These are phyloP conservation scores for Aspergillus floridensis DNA, from an alignment of 2,329 filamentous ascomycete species.

Conservation along the genomic window DNA sequence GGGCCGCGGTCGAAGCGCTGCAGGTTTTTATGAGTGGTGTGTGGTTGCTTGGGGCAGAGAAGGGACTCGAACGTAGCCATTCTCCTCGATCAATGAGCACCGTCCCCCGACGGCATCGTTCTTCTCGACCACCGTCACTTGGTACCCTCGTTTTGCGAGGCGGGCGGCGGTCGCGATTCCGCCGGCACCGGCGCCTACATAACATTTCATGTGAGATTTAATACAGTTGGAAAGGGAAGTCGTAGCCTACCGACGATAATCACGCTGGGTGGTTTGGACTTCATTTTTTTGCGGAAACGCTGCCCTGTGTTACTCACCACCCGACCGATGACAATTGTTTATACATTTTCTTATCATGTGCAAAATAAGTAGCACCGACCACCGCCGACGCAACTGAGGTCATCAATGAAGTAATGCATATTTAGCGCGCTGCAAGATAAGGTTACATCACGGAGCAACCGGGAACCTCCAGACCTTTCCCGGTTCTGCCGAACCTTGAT, in stretches of 20 bases:
- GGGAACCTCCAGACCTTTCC: no score
- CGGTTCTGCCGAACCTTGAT: no score
- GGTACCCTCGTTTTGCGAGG: slow-evolving; percentile 66
- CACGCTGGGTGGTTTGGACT: neutral
- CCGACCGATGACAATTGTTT: neutral
- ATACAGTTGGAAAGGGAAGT: no score
- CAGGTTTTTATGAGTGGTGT: neutral
- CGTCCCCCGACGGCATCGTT: slow-evolving; percentile 70
- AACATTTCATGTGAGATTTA: neutral
- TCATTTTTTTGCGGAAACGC: neutral
- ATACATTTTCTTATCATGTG: neutral
- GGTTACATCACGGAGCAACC: neutral
- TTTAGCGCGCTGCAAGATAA: neutral
- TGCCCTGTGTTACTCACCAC: no score
- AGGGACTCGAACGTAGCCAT: slow-evolving; percentile 51
- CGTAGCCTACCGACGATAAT: neutral
- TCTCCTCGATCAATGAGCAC: slow-evolving; percentile 62
- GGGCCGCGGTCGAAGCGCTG: slow-evolving; percentile 73
- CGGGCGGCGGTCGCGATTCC: slow-evolving; percentile 70
- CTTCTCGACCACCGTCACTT: slow-evolving; percentile 76
- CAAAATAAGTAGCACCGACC: neutral
- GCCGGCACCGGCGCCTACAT: slow-evolving; percentile 64
- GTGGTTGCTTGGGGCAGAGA: neutral
- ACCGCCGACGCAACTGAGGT: neutral
- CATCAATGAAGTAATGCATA: neutral